phyloP scores from a whole-genome alignment of 768 basidiomycete species.

The Pleurotus ostreatus region DNA sequence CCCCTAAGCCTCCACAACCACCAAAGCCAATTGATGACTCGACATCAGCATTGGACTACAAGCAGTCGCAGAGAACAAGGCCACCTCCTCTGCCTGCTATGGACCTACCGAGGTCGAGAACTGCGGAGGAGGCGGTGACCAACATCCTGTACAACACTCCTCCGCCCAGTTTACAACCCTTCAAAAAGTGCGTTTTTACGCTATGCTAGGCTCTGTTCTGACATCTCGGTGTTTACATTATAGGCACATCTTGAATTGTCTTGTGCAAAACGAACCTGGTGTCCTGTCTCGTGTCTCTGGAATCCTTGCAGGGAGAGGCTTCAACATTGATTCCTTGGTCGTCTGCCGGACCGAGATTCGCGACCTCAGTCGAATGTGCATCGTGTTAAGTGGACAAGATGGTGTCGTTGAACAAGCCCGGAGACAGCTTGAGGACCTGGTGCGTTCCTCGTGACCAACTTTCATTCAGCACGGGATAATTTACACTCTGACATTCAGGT shows the following conservation, averaged over 20 bases:
- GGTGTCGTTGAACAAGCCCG: conserved; percentile 97
- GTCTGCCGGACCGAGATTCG: conserved; percentile 97
- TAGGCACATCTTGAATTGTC: conserved; percentile 94
- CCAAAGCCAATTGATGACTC: conserved; percentile 86
- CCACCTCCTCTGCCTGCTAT: conserved; percentile 85
- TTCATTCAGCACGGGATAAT: neutral
- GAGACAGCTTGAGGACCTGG: conserved; percentile 93
- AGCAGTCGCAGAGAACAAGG: conserved; percentile 59
- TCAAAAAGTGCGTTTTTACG: conserved; percentile 70
- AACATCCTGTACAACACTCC: conserved; percentile 98
- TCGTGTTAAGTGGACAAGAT: conserved; percentile 94
- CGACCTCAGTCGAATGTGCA: conserved; percentile 96
- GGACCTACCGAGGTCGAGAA: conserved; percentile 78
- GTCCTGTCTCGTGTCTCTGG: conserved; percentile 98
- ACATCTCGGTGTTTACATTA: conserved; percentile 12
- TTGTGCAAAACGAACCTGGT: conserved; percentile 99
- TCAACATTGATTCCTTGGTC: conserved; percentile 98
- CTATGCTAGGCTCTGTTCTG: neutral
- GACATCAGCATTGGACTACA: conserved; percentile 94
- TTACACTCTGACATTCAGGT: conserved; percentile 48
- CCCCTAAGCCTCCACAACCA: conserved; percentile 53
- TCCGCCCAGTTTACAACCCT: conserved; percentile 86
- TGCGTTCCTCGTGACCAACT: conserved; percentile 34
- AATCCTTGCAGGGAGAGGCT: conserved; percentile 93
- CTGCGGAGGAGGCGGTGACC: conserved; percentile 94